Evolutionary conservation across 176 grass and related monocot species (phyloP).

Genomic region (Lolium multiflorum): DNA sequence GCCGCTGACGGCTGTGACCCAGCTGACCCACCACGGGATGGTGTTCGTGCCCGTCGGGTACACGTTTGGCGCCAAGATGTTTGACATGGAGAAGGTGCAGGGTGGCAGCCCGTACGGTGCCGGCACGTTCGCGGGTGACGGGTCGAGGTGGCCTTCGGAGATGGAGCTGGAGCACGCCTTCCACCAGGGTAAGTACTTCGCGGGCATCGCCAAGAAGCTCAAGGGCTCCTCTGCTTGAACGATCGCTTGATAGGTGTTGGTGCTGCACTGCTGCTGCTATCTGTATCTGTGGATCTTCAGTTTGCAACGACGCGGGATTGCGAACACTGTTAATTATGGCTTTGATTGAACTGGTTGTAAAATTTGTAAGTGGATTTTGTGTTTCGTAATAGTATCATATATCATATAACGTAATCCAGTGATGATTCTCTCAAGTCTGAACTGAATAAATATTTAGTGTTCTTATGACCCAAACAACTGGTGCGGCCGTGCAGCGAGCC

Average conservation of each 20-base stretch:
- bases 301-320: neutral
- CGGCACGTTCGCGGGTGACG: slow-evolving; percentile 77
- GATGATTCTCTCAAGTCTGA: slow-evolving; percentile 8
- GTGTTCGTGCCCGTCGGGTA: slow-evolving; percentile 78
- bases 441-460: neutral
- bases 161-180: slow-evolving; percentile 88
- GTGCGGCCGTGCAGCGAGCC: neutral
- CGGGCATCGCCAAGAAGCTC: slow-evolving; percentile 80
- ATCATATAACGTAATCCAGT: neutral
- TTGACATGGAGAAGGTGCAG: slow-evolving; percentile 69
- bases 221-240: slow-evolving; percentile 59
- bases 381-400: neutral
- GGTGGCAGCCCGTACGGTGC: slow-evolving; percentile 71
- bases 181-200: slow-evolving; percentile 91
- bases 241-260: neutral
- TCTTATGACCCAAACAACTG: too few species aligned
- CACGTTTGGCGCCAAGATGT: slow-evolving; percentile 78
- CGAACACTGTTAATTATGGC: neutral
- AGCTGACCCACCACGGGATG: slow-evolving; percentile 82
- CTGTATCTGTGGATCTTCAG: slow-evolving; percentile 26
- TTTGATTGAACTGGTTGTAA: slow-evolving; percentile 31
- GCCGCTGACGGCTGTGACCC: slow-evolving; percentile 68
- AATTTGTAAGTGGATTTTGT: slow-evolving; percentile 30
- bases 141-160: slow-evolving; percentile 66
- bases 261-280: neutral